Evolutionary conservation across 2,329 filamentous ascomycete species (phyloP), one percentile per base, ranked within the genome.

Genomic region (Alternaria sp.): DNA sequence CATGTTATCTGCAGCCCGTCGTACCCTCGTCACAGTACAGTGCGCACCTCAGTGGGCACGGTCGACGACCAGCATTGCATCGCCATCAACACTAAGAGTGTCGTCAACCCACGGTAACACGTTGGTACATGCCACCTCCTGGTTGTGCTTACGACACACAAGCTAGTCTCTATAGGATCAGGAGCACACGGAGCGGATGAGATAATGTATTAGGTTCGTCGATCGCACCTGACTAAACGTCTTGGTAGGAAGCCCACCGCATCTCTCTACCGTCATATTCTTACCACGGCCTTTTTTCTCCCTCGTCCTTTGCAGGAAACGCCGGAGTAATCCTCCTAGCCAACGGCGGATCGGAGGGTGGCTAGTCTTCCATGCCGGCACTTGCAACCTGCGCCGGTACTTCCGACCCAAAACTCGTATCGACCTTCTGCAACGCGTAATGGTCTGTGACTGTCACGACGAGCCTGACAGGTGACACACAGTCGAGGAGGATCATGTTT

Each of bases 401-500:
- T 51, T 36, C n/a, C 46, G 21, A 43, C 13, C 25, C 49, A 51
- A 19, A 46, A 19, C 19, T 59, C 46, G 52, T 43, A 28, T 21
- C 17, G 45, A 54, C 7, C 6, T 53, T 30, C 36, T 52, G 25
- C 21, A 54, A 52, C 55, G 44, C 50, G 19, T 5, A 47, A 51
- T 21, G 36, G 19, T 25, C 51, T 62, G 26, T 47, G 19, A 43
- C 47, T 25, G 25, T 25, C 17, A 51, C 23, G 26, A 36, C 13
- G 26, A 36, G 40, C 28, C 21, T 63, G 57, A 60, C 54, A 64
- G 53, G 17, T 64, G 57, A 66, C 54, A 59, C 55, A 30, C 26
- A 26, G 56, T 58, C 54, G 46, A 54, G 52, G 56, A 59, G 32
- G 26, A 62, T 47, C 40, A 19, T 54, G 64, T 67, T 62, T 65